Evolutionary conservation across 331 rosid species (phyloP), one percentile per base, ranked within the genome.

Genomic region (Arachis monticola): DNA sequence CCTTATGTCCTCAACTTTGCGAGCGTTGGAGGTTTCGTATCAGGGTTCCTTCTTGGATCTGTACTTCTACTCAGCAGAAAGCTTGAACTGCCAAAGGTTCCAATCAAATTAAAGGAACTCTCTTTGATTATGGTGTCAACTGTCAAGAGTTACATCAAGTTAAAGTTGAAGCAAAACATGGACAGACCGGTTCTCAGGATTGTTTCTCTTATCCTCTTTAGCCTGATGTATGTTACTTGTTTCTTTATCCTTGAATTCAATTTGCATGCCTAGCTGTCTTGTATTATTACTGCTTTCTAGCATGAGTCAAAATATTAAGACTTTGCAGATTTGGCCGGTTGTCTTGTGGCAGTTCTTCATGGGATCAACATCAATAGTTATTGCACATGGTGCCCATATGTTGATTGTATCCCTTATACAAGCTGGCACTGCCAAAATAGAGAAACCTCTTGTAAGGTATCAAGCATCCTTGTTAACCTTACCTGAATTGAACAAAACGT

Each of bases 21-120:
- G 17, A 92, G 72, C 87, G 69, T 83, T 52, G 96, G 97, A 56
- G 99, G 97, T 63, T 87, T 91, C 72, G 42, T 86, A 67, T 83
- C 97, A 13, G 99, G 99, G 32, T 79, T 88, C 80, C 96, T 94
- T 62, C 93, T 94, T 8, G 97, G 96, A 77, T 87, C 89, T 46
- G 85, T 77, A 69, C 83, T 92, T 77, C 64, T 90, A 69, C 78
- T 85, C 77, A 73, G 82, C 65, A 90, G 89, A 50, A 81, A 83
- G 85, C 75, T 73, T 69, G 77, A 69, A 14, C 76, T 32, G 38
- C 38, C 38, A 32, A 32, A 80, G 73, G 76, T 75, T 64, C 78
- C 84, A 17, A 17, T 64, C 88, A 84, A 81, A 87, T 72, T 53
- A 88, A 88, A 81, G 96, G 77, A 81, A 82, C 67, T 79, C 66